Conservation (phyloP, 2,329 filamentous ascomycete genomes). For the Akanthomyces uredinophilus region DNA sequence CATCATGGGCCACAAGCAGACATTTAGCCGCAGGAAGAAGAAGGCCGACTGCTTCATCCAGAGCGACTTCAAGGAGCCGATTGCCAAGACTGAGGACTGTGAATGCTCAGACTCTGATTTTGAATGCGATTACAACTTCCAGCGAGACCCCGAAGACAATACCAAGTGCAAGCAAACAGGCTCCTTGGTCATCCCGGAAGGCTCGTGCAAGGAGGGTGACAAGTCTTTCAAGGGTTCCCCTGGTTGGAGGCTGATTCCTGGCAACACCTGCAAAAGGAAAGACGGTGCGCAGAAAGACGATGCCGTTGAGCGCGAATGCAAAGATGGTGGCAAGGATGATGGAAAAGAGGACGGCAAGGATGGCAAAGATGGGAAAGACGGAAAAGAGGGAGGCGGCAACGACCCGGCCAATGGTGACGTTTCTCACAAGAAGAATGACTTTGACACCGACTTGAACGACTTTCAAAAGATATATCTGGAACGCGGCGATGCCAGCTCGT, state of each 20-base stretch:
- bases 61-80: slow-evolving; percentile 74
- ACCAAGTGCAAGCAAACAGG: slow-evolving; percentile 64
- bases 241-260: slow-evolving; percentile 88
- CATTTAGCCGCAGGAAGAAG: slow-evolving; percentile 78
- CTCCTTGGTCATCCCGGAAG: slow-evolving; percentile 61
- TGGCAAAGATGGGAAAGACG: slow-evolving; percentile 1
- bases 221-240: slow-evolving; percentile 80
- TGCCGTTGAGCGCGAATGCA: slow-evolving; percentile 68
- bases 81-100: slow-evolving; percentile 66
- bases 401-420: slow-evolving; percentile 64
- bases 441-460: slow-evolving; percentile 51
- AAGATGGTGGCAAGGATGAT: slow-evolving; percentile 37
- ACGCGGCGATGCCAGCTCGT: slow-evolving; percentile 57
- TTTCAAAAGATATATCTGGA: slow-evolving; percentile 72
- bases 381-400: not conserved
- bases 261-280: slow-evolving; percentile 63
- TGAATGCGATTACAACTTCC: slow-evolving; percentile 94
- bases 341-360: slow-evolving; percentile 59
- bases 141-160: slow-evolving; percentile 57
- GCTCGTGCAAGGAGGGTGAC: slow-evolving; percentile 61
- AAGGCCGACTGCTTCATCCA: slow-evolving; percentile 85
- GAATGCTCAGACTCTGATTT: slow-evolving; percentile 81
- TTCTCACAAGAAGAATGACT: slow-evolving; percentile 52
- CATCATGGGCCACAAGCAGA: slow-evolving; percentile 94
- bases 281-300: slow-evolving; percentile 63